Conservation (phyloP, 2,329 filamentous ascomycete species). For the Pyrenophora teres region DNA sequence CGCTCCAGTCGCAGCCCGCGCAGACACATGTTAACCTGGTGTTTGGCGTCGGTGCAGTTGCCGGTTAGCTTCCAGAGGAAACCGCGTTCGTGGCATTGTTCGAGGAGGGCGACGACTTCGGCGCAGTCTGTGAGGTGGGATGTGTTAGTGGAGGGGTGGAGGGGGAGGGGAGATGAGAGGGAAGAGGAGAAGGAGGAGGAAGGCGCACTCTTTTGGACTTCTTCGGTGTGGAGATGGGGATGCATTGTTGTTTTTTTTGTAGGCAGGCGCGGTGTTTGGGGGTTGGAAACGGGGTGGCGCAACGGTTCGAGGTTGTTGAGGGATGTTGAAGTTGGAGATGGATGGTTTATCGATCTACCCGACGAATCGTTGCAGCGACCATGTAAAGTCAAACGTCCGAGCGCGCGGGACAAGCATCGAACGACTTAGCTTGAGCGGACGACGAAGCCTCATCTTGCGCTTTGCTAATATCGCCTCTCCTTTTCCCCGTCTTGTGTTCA, state of each 20-base stretch:
- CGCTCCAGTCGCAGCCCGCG: conserved; percentile 78
- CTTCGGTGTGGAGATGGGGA: conserved; percentile 93
- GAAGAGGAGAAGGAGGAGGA: background rate
- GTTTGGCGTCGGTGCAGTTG: conserved; percentile 87
- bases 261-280: conserved; percentile 34
- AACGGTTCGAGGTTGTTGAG: background rate
- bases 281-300: background rate
- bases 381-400: conserved; percentile 30
- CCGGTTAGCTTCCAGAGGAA: conserved; percentile 92
- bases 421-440: no score
- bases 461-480: no score
- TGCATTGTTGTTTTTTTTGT: conserved; percentile 68
- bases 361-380: conserved; percentile 29
- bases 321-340: conserved; percentile 9
- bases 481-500: no score
- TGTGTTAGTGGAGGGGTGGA: no score
- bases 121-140: conserved; percentile 73
- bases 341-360: conserved; percentile 1
- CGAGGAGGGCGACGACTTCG: conserved; percentile 89
- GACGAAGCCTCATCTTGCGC: background rate
- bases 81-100: conserved; percentile 90
- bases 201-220: conserved; percentile 73
- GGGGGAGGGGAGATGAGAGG: no score
- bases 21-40: conserved; percentile 82
- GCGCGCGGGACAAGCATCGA: conserved; percentile 15